These are phyloP conservation scores for Microsporum canis DNA, from an alignment of 2,329 filamentous ascomycete species.

Conservation along the genomic window DNA sequence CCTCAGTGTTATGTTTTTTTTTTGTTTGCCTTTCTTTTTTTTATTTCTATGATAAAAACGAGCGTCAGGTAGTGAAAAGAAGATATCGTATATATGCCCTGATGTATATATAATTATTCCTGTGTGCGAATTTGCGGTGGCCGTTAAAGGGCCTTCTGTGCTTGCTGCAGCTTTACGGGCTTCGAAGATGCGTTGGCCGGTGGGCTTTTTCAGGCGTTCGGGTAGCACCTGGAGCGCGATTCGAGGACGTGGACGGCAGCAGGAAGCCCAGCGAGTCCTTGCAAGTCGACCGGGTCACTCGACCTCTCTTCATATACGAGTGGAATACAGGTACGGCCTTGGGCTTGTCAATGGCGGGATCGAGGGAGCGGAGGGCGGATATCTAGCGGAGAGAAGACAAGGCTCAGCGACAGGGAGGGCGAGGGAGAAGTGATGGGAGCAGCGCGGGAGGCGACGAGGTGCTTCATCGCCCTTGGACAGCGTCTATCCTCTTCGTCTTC, in stretches of 20 bases:
- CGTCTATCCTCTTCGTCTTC: neutral
- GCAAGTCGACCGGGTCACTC: neutral
- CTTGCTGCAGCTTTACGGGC: neutral
- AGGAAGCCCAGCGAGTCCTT: neutral
- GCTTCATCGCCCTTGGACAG: neutral
- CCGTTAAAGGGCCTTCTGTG: neutral
- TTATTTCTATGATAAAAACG: neutral
- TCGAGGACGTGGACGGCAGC: neutral
- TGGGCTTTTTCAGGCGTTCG: neutral
- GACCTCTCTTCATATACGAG: too few species aligned
- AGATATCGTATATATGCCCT: neutral
- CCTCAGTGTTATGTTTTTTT: neutral
- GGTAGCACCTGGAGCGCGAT: constrained; percentile 1
- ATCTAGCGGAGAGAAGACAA: neutral
- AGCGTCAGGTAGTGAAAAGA: neutral
- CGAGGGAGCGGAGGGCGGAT: neutral
- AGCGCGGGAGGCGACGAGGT: neutral
- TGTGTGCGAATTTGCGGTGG: neutral
- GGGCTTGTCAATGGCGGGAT: neutral
- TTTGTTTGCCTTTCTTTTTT: neutral
- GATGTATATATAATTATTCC: neutral
- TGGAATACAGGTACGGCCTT: neutral
- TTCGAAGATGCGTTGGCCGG: constrained; percentile 1
- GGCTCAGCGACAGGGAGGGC: neutral
- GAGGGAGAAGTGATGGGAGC: neutral